Base-by-base conservation (phyloP, 2,329 filamentous ascomycete species). In the Botrytis deweyae region DNA sequence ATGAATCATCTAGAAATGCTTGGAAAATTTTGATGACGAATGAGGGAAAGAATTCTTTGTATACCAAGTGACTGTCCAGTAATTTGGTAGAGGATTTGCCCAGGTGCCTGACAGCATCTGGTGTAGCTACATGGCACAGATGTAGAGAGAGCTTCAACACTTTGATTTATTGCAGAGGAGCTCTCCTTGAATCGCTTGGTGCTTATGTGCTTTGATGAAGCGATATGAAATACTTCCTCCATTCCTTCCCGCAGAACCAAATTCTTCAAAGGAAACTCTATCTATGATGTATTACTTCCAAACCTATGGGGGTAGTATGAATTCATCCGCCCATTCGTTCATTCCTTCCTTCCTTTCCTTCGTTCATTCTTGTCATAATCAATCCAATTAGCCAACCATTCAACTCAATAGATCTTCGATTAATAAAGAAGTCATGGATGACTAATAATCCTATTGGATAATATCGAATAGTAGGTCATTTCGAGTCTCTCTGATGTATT, bases 261-360 rank as follows among this genome's bases (percentile, higher is more conserved):
- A 7, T 20, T 66, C 14, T 18, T 52, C 6, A 49, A 36, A n/a
- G 44, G 44, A 52, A 36, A 49, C 6, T 6, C 18, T 49, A n/a
- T 66, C 25, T 4, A 66, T 66, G 64, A 66, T 66, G 64, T 66
- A 52, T 49, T 63, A 52, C 49, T 16, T 52, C 46, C 46, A 52
- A 14, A 55, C 25, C 25, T 16, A 55, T 55, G 49, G n/a, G 36
- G 25, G 22, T 25, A 62, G 59, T 18, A 63, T 38, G 36, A 62
- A 62, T 62, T 62, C 59, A 62, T 59, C 14, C 33, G 25, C 29
- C n/a, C 58, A 59, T 62, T 22, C 12, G 10, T 14, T 8, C 33
- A 63, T 42, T 40, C 9, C 38, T 10, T 25, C n/a, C 52, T 18
- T 42, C 16, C 42, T 18, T 38, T 52, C 20, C 58, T 36, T 59